A percentile compares a stretch with the other conserved stretches of the same genome.
phyloP scores from a whole-genome alignment of 176 grass and related monocot genomes.

The Pharus latifolius region DNA sequence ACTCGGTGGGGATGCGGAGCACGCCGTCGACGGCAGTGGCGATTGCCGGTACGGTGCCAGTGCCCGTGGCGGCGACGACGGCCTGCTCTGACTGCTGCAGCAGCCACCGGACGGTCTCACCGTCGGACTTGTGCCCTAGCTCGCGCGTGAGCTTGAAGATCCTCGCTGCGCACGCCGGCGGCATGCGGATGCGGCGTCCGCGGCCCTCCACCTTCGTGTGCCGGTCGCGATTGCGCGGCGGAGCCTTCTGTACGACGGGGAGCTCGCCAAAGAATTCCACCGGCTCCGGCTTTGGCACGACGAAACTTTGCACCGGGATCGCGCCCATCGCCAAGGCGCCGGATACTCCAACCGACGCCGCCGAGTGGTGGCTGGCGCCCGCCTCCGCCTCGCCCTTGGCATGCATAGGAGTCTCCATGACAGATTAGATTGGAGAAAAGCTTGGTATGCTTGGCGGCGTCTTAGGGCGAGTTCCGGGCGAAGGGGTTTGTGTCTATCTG shows the following conservation, averaged over 20 bases:
- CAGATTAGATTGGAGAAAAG: too few relatives aligned
- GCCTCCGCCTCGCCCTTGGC: background rate
- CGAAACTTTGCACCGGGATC: conserved; percentile 17
- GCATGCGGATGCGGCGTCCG: conserved; percentile 81
- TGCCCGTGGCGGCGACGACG: conserved; percentile 74
- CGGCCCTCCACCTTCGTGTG: conserved; percentile 93
- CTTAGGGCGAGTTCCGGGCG: too few relatives aligned
- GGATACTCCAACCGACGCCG: background rate
- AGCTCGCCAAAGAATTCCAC: conserved; percentile 41
- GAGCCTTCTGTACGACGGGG: conserved; percentile 1
- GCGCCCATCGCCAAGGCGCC: background rate
- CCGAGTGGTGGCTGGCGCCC: background rate
- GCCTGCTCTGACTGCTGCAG: conserved; percentile 80
- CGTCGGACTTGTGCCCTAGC: conserved; percentile 79
- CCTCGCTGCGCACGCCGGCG: conserved; percentile 52
- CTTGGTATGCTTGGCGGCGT: too few relatives aligned
- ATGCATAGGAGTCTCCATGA: too few relatives aligned
- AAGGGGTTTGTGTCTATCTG: too few relatives aligned
- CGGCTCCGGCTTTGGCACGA: conserved; percentile 58
- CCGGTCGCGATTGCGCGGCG: conserved; percentile 65
- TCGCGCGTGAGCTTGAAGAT: conserved; percentile 62
- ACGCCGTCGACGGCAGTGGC: conserved; percentile 60
- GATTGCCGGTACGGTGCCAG: conserved; percentile 74
- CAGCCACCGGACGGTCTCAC: conserved; percentile 89
- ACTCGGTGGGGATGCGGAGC: conserved; percentile 54